Conservation (phyloP, 805 yeast genomes). For the Kazachstania taianensis region DNA sequence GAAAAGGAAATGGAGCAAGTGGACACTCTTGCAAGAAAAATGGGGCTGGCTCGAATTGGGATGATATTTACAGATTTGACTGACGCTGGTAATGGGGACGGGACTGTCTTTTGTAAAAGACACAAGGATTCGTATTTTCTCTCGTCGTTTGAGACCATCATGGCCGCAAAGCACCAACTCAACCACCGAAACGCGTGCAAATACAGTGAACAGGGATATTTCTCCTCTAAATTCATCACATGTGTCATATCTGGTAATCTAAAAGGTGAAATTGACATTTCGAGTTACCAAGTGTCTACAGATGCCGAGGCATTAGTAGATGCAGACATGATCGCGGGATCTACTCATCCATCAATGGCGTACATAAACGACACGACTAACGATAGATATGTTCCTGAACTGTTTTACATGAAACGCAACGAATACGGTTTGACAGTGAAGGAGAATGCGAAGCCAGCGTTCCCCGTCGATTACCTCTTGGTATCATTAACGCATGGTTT, state of each 20-base stretch:
- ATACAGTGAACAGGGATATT: constrained; percentile 52
- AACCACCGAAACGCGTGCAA: constrained; percentile 52
- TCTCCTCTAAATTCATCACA: constrained; percentile 85
- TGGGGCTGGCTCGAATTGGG: constrained; percentile 71
- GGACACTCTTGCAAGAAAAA: constrained; percentile 40
- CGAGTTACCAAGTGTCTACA: constrained; percentile 81
- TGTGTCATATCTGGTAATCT: constrained; percentile 89
- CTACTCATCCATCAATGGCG: constrained; percentile 84
- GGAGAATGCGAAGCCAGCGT: constrained; percentile 78
- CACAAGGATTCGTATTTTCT: constrained; percentile 86
- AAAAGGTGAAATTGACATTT: constrained; percentile 80
- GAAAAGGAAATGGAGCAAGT: constrained; percentile 36
- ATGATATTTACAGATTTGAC: constrained; percentile 80
- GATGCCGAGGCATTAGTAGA: constrained; percentile 79
- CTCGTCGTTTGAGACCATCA: constrained; percentile 73
- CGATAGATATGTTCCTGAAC: constrained; percentile 86
- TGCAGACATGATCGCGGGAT: constrained; percentile 78
- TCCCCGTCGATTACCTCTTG: constrained; percentile 82
- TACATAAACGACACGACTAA: constrained; percentile 65
- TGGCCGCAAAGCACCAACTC: constrained; percentile 74
- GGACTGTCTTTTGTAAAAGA: constrained; percentile 83
- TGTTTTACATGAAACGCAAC: constrained; percentile 71
- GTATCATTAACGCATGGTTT: constrained; percentile 90
- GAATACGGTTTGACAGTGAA: constrained; percentile 88
- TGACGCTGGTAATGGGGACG: constrained; percentile 80